phyloP scores from a whole-genome alignment of 2,329 filamentous ascomycete genomes.

The Verticillium klebahnii region DNA sequence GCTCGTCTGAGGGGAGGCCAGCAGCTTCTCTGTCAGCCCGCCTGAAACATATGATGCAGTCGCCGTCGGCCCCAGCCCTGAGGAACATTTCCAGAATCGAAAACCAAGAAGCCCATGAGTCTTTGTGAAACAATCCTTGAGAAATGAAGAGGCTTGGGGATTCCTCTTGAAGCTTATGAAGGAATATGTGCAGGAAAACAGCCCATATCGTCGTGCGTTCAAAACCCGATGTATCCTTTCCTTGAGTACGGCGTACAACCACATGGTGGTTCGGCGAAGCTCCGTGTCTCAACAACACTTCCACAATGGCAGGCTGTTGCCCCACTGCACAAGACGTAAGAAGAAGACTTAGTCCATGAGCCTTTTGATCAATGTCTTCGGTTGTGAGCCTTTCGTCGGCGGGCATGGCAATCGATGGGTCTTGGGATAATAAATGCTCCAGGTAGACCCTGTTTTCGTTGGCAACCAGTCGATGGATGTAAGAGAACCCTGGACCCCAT shows the following conservation, averaged over 20 bases:
- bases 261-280: background rate
- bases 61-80: no score
- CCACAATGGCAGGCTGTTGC: background rate
- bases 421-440: background rate
- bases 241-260: background rate
- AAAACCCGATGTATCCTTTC: background rate
- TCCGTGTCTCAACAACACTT: background rate
- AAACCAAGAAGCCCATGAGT: no score
- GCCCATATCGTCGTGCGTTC: background rate
- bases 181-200: background rate
- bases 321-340: background rate
- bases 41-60: no score
- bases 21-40: no score
- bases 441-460: background rate
- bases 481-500: background rate
- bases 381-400: background rate
- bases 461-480: background rate
- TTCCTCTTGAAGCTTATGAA: no score
- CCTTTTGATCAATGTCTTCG: background rate
- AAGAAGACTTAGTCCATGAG: background rate
- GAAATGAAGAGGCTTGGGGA: no score
- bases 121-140: no score
- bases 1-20: no score
- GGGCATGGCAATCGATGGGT: background rate
- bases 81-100: no score